A percentile compares a stretch with the other conserved stretches of the same genome.
These are phyloP conservation scores for Ophiostoma angusticollis DNA, from an alignment of 2,329 filamentous ascomycete species.

Conservation along the genomic window DNA sequence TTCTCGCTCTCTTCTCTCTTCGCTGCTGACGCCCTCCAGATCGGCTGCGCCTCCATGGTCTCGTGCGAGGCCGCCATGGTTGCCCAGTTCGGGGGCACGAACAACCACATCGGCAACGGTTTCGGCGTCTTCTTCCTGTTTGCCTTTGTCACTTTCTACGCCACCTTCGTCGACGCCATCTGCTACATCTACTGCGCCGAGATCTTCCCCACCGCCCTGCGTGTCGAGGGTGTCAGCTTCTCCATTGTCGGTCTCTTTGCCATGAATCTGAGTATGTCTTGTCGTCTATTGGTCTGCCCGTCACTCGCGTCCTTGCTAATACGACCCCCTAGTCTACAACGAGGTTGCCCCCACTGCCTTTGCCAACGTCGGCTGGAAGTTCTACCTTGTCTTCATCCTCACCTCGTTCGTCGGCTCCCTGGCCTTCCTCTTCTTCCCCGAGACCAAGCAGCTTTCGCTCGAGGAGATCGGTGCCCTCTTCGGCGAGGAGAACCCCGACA, in stretches of 20 bases:
- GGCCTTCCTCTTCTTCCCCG: neutral
- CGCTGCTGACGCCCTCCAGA: no score
- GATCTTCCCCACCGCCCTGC: neutral
- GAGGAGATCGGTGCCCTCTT: neutral
- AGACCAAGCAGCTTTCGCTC: neutral
- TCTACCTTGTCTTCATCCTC: neutral
- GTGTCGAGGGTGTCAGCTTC: neutral
- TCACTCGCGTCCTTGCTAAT: no score
- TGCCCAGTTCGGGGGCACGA: no score
- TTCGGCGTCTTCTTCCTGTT: conserved; percentile 1
- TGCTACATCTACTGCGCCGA: neutral
- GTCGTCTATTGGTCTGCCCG: no score
- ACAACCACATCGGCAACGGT: neutral
- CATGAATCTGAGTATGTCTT: neutral
- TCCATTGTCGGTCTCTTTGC: neutral
- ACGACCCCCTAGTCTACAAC: neutral
- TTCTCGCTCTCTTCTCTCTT: no score
- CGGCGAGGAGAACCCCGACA: no score
- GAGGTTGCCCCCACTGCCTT: neutral
- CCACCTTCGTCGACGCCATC: neutral
- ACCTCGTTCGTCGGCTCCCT: neutral
- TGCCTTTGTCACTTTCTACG: conserved; percentile 1
- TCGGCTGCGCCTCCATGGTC: no score
- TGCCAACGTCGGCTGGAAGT: neutral
- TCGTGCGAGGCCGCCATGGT: no score